Conservation (phyloP, 2,329 filamentous ascomycete species). For the Fusarium sp. region DNA sequence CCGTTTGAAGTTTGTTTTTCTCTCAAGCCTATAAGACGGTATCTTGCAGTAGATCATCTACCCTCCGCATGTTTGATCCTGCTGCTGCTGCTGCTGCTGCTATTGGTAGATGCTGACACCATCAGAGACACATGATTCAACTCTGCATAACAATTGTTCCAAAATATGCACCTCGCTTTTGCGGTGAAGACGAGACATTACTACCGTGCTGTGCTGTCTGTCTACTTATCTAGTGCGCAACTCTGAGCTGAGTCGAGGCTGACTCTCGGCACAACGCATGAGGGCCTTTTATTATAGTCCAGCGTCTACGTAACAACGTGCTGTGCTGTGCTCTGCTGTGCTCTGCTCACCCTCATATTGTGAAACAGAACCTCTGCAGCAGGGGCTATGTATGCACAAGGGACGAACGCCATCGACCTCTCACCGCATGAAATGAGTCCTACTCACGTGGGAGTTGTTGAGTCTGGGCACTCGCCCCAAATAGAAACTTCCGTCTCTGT, state of each 20-base stretch:
- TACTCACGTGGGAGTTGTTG: slow-evolving; percentile 33
- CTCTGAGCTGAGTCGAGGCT: slow-evolving; percentile 22
- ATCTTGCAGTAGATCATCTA: slow-evolving; percentile 22
- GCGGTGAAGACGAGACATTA: slow-evolving; percentile 36
- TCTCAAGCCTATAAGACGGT: slow-evolving; percentile 10
- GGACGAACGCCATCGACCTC: slow-evolving; percentile 38
- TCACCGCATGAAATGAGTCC: slow-evolving; percentile 31
- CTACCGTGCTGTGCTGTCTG: neutral
- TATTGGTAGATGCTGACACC: neutral
- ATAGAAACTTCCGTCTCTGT: slow-evolving; percentile 25
- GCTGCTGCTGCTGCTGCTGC: neutral
- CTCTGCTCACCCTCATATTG: slow-evolving; percentile 6
- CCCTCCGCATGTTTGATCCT: neutral
- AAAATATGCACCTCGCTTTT: slow-evolving; percentile 25
- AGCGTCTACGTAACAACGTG: neutral
- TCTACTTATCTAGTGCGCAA: neutral
- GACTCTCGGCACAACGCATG: slow-evolving; percentile 11
- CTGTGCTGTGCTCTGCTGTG: neutral
- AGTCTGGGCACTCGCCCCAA: slow-evolving; percentile 21
- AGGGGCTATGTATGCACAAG: slow-evolving; percentile 16
- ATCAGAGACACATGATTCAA: slow-evolving; percentile 23
- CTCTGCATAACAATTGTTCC: slow-evolving; percentile 17
- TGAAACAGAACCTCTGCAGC: slow-evolving; percentile 25
- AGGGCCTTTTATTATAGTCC: neutral
- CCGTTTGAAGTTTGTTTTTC: neutral